Evolutionary conservation across 148 eudicot genomes (phyloP).

Genomic region (Camellia japonica): DNA sequence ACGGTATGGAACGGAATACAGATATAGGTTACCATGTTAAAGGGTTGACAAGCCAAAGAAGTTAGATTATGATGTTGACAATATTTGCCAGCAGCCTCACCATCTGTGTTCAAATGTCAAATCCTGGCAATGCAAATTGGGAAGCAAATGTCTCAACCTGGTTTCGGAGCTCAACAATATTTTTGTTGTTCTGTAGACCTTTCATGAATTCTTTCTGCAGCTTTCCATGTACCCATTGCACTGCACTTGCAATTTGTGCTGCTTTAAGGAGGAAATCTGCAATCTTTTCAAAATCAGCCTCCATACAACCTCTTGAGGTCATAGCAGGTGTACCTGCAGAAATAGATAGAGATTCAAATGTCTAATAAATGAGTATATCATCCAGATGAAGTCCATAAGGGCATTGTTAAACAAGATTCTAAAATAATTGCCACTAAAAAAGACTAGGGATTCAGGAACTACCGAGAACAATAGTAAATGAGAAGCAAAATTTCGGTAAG

Average conservation of each 20-base stretch:
- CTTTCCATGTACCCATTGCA: slow-evolving; percentile 69
- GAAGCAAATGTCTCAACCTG: slow-evolving; percentile 70
- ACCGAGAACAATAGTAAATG: background rate
- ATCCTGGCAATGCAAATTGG: slow-evolving; percentile 82
- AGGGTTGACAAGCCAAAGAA: background rate
- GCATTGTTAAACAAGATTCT: background rate
- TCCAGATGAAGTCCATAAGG: background rate
- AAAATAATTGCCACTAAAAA: too few species aligned
- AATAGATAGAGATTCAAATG: too few species aligned
- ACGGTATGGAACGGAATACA: background rate
- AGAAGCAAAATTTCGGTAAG: background rate
- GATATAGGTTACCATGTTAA: background rate
- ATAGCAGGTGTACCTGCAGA: slow-evolving; percentile 86
- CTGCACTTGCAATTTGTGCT: slow-evolving; percentile 56
- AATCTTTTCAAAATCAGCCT: slow-evolving; percentile 75
- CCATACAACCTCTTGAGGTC: slow-evolving; percentile 88
- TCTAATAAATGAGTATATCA: background rate
- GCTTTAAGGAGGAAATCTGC: slow-evolving; percentile 77
- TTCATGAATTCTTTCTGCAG: slow-evolving; percentile 44
- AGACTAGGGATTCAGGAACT: background rate
- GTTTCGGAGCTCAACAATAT: slow-evolving; percentile 53
- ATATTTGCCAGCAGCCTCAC: too few species aligned
- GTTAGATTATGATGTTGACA: too few species aligned
- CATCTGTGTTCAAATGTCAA: slow-evolving; percentile 22
- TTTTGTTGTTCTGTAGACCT: slow-evolving; percentile 61